Evolutionary conservation across 2,329 filamentous ascomycete species (phyloP).

Genomic region (Penicillium carneum): DNA sequence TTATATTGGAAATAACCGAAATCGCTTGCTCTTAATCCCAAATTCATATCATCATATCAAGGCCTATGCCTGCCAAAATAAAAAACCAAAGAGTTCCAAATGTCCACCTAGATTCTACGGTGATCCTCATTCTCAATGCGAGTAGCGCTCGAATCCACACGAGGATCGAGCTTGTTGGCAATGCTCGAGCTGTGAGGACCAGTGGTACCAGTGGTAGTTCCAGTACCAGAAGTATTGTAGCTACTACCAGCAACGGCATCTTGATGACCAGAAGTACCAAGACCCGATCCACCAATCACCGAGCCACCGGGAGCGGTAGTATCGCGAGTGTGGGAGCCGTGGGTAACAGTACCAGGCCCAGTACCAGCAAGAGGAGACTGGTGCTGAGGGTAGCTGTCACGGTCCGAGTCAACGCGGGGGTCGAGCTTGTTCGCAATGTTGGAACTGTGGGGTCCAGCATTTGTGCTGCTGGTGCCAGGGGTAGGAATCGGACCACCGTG

Average conservation of each 20-base stretch:
- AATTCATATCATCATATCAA: constrained; percentile 16
- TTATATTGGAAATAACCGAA: not conserved
- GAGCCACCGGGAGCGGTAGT: not conserved
- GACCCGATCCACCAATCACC: not conserved
- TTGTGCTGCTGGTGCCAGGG: constrained; percentile 22
- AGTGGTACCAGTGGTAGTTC: constrained; percentile 3
- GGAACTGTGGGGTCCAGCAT: constrained; percentile 48
- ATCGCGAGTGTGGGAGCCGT: not conserved
- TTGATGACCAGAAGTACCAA: not conserved
- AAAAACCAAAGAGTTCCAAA: not conserved
- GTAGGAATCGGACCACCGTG: not conserved
- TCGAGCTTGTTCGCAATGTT: constrained; percentile 44
- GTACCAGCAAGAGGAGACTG: not conserved
- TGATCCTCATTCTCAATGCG: constrained; percentile 4
- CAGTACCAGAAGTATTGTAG: constrained; percentile 2
- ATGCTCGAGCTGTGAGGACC: constrained; percentile 29
- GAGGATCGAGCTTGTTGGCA: constrained; percentile 38
- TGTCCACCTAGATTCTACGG: constrained; percentile 9
- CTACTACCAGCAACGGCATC: constrained; percentile 9
- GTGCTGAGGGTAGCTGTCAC: constrained; percentile 27
- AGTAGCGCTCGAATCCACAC: constrained; percentile 25
- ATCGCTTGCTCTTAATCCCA: constrained; percentile 10
- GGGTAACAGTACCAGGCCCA: not conserved
- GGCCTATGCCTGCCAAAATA: not conserved
- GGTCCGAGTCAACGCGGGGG: constrained; percentile 50